Evolutionary conservation across 345 rosid genomes (phyloP), one percentile per base, ranked within the genome.

Genomic region (Leavenworthia alabamica): DNA sequence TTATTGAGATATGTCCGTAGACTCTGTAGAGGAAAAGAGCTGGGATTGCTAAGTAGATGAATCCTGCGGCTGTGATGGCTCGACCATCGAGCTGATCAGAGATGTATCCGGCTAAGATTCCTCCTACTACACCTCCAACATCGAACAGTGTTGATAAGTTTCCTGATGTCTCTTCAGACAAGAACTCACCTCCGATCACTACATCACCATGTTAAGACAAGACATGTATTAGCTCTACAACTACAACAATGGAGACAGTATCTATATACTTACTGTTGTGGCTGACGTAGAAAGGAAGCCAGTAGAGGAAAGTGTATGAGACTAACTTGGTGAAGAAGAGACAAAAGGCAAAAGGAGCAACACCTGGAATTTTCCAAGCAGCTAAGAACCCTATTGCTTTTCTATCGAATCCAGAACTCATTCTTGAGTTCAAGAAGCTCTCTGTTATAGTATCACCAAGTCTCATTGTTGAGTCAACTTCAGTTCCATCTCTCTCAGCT

Each of bases 301-400:
- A 93, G 60, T 86, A 93, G 58, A 93, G 97, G 73, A 93, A 93
- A 12, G 99, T 89, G 74, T 93, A 93, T 9, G 97, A 93, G 40
- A 93, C 99, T 75, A 93, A 75, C 67, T 93, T 93, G 35, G 97
- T 73, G 41, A 93, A 93, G 82, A 93, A 93, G 68, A 93, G 96
- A 71, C 99, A 86, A 46, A 89, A 70, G 6, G 99, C 97, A 56
- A 89, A 93, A 27, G 96, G 83, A 36, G 99, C 89, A 64, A 89
- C 97, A 7, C 99, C 99, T 0, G 97, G 97, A 37, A 89, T 93
- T 73, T 79, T 89, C 97, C 96, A 93, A 6, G 97, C 99, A 35
- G 91, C 88, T 40, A 82, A 43, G 84, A 93, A 93, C 24, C 94
- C 97, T 8, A 92, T 82, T 16, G 98, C 80, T 46, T 75, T 56